Base-by-base conservation (phyloP, 805 yeast species). In the Metschnikowia dekortorum region DNA sequence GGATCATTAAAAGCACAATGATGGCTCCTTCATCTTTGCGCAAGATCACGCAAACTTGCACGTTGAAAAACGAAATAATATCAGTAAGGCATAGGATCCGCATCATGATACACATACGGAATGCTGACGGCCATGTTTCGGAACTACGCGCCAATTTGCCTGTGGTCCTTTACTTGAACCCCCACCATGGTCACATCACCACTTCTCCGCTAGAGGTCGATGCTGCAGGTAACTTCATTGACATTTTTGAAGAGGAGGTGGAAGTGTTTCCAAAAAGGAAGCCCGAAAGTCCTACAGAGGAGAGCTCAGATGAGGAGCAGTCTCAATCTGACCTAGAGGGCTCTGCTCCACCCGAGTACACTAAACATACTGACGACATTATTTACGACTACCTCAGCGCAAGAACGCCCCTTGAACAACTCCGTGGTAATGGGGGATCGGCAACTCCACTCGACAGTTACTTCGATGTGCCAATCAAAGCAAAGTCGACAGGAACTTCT, bases 111-210 rank as follows among this genome's bases (percentile, higher is more conserved):
- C 75, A 74, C 47, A 61, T 80, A 35, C 64, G 71, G 22, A 80
- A 80, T 51, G 66, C 71, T 7, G 78, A 71, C 52, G 83, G 83
- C 13, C 82, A 78, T 58, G 62, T 67, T 2, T 75, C 80, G 47
- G 82, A 79, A 56, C 67, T 80, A 32, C 65, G 80, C 45, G 80
- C 83, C 9, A 79, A 78, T 53, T 61, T 80, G 39, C 84, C 84
- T 0, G 62, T 80, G 1, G 56, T 59, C 34, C 59, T 79, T 4
- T 77, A 73, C 51, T 60, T 78, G 14, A 71, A 76, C 48, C 68
- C 77, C 4, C 66, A 67, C 42, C 61, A 65, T 58, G 77, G 77
- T 2, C 63, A 62, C 44, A 72, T 67, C 6, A 54, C 59, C n/a
- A 72, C 75, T 1, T 56, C 57, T 16, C 72, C 68, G 48, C 65